These are phyloP conservation scores for Apostasia shenzhenica DNA, from an alignment of 106 monocot genomes.

Conservation along the genomic window DNA sequence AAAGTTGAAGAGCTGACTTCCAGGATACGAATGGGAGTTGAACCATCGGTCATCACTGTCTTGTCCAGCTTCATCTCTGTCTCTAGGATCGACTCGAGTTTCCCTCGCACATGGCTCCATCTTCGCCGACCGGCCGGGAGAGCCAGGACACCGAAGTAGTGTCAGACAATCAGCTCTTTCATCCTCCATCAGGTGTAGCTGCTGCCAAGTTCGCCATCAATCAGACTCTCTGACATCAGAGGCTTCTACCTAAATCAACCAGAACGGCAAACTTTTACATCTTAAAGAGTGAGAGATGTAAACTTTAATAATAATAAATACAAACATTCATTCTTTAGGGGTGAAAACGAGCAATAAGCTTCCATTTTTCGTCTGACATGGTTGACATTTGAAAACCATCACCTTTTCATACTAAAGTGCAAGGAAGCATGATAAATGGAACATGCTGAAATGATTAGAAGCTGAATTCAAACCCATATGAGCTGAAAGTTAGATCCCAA, in stretches of 20 bases:
- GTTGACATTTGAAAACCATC: no score
- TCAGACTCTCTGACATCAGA: not conserved
- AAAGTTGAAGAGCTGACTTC: conserved; percentile 4
- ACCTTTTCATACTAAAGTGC: no score
- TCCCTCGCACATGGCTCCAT: conserved; percentile 1
- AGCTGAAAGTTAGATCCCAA: no score
- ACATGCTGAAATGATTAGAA: no score
- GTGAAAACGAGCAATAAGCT: no score
- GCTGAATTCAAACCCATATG: no score
- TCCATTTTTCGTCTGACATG: no score
- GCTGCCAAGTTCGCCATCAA: not conserved
- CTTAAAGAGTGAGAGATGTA: no score
- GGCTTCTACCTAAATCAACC: conserved; percentile 1
- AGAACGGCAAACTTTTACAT: no score
- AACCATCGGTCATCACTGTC: not conserved
- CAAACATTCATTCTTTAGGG: no score
- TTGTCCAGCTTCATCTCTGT: conserved; percentile 1
- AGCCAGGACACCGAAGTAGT: conserved; percentile 1
- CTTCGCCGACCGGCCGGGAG: not conserved
- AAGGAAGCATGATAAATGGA: no score
- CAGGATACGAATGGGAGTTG: not conserved
- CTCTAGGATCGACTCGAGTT: not conserved
- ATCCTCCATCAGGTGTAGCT: not conserved
- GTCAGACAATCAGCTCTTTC: conserved; percentile 7
- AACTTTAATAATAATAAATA: no score